A percentile compares a stretch with the other conserved stretches of the same genome.
These are phyloP conservation scores for Skeletonema potamos DNA, from an alignment of 108 stramenopile species.

Conservation along the genomic window DNA sequence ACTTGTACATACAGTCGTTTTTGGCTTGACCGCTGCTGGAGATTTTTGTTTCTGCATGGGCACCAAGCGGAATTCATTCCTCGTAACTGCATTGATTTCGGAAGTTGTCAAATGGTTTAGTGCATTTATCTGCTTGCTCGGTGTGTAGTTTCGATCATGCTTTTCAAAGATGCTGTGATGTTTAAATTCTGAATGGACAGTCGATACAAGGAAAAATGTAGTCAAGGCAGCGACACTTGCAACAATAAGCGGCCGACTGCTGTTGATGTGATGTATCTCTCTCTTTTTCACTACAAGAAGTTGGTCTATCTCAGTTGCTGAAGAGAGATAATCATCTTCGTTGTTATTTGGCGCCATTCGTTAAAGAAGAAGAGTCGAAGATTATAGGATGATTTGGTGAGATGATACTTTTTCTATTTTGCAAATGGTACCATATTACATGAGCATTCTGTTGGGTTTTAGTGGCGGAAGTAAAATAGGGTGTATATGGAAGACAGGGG, in stretches of 20 bases:
- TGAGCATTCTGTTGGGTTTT: no score
- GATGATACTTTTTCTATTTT: no score
- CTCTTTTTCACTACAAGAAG: not conserved
- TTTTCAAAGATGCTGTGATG: not conserved
- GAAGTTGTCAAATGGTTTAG: not conserved
- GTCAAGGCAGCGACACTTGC: conserved; percentile 6
- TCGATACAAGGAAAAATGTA: not conserved
- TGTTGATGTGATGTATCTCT: not conserved
- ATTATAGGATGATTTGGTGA: not conserved
- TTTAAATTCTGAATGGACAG: not conserved
- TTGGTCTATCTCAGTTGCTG: conserved; percentile 14
- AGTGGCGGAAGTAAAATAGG: no score
- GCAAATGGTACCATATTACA: no score
- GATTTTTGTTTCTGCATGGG: not conserved
- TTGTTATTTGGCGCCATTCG: not conserved
- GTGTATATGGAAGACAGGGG: no score
- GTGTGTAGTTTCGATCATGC: not conserved
- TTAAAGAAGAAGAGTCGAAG: no score
- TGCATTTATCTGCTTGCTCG: not conserved
- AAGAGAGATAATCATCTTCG: not conserved
- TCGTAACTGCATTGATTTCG: not conserved
- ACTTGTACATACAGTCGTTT: conserved; percentile 20
- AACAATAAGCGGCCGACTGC: not conserved
- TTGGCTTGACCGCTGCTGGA: not conserved
- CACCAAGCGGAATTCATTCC: not conserved